Base-by-base conservation (phyloP, 2,329 filamentous ascomycete genomes). In the Monosporascus sp. region DNA sequence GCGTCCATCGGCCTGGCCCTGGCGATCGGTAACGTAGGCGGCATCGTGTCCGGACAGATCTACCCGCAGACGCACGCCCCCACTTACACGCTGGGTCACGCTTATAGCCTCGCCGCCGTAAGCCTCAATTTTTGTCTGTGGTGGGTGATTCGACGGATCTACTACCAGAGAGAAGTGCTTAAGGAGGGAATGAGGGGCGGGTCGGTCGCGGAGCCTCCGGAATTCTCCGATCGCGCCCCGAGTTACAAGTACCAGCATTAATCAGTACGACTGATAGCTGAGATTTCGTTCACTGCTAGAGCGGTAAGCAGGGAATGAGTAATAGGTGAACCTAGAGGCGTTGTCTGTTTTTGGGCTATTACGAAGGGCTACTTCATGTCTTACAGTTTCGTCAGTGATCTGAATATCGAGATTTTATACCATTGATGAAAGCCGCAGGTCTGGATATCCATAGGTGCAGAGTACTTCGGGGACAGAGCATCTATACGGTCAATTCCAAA, bases 11-110 rank as follows among this genome's bases (percentile, higher is more conserved):
- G 58, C 11, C 39, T 60, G 9, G 54, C 54, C n/a, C 45, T 60
- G 9, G 49, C 58, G 7, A 25, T 58, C 11, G 58, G 56, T 11
- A 58, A 60, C 22, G 5, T 60, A 1, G 58, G 58, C 11, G 58
- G 58, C 7, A 60, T 60, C 14, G 56, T 60, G 27, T 60, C 58
- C 6, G 58, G 58, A 1, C 58, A 60, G 51, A 60, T 60, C 9
- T 60, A 60, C 20, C 56, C 58, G 11, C 56, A 58, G 44, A 57
- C 52, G 2, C 55, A 58, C 50, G 56, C 58, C 1, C 58, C 58
- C 1, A 48, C 47, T 4, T 60, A 57, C 49, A 60, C 56, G 15
- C 54, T 60, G 1, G 58, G 58, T 1, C 58, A 60, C 15, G 58
- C 56, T 2, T 60, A 56, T 53, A 58, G 58, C 46, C 53, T 60